Evolutionary conservation across 1,284 basidiomycete genomes (phyloP), one percentile per base, ranked within the genome.

Genomic region (Marasmius sp.): DNA sequence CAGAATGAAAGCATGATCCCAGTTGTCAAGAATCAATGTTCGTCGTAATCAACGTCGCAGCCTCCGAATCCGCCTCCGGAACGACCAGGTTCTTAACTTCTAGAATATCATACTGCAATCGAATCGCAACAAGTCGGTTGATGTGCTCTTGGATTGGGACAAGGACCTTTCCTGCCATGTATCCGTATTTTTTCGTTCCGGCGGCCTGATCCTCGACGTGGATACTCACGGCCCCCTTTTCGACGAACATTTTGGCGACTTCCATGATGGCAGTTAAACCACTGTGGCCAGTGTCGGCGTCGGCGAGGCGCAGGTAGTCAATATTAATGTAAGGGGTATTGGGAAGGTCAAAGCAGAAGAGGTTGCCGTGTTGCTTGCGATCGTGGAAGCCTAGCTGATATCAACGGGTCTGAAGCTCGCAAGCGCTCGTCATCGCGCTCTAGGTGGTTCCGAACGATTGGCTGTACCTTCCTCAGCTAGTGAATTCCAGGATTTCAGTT

Each of bases 1-100:
- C 39, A 98, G 87, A 74, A 99, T 96, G 83, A 98, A 99, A 36
- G 94, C 78, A 72, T 99, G 97, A 80, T 99, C 97, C 45, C 97
- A 91, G 69, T 92, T 88, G 77, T 99, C 97, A 65, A 99, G n/a
- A n/a, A n/a, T n/a, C n/a, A n/a, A n/a, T n/a, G n/a, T n/a, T n/a
- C 70, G 93, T 91, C 57, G 95, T 94, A 81, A 99, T 94, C 68
- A 99, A 87, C 1, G 96, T 98, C 3, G 97, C 97, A 8, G 97
- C 96, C 77, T 98, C 90, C 11, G 91, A 91, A 71, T 94, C 92
- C 0, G 92, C 93, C 50, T 92, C 84, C 16, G 91, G 88, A 69
- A 94, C 86, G 69, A 89, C 80, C 57, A 94, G 78, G 67, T 85
- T 86, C 53, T 86, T 85, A 37, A 86, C 85, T 54, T 85, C 83